Percentiles rank a stretch among this genome's conserved stretches.
phyloP scores from a whole-genome alignment of 148 eudicot species.

The Heliosperma pusillum region DNA sequence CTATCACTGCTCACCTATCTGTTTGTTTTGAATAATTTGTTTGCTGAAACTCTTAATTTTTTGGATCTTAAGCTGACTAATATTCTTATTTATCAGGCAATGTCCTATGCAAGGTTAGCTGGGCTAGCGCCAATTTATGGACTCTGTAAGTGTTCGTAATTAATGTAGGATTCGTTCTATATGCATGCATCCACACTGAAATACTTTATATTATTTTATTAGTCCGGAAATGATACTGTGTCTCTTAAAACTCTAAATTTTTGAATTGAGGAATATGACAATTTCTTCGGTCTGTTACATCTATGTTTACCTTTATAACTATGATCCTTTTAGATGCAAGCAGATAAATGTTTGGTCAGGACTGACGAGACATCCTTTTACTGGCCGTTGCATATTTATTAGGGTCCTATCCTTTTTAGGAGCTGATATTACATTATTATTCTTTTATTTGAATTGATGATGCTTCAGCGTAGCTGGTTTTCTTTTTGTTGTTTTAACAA shows the following conservation, averaged over 20 bases:
- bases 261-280: background rate
- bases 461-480: background rate
- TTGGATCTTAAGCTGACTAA: conserved; percentile 12
- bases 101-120: conserved; percentile 98
- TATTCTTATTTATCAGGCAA: conserved; percentile 53
- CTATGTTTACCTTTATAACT: background rate
- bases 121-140: conserved; percentile 97
- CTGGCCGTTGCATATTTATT: background rate
- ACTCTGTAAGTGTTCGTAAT: conserved; percentile 74
- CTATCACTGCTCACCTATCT: background rate
- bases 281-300: background rate
- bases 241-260: background rate
- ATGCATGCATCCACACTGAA: background rate
- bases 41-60: background rate
- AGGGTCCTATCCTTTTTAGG: background rate
- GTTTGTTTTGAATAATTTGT: background rate
- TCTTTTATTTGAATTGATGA: background rate
- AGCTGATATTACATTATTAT: conserved; percentile 3
- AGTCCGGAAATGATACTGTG: background rate
- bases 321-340: background rate
- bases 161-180: conserved; percentile 1
- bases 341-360: background rate
- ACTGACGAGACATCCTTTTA: background rate
- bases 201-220: conserved; percentile 1
- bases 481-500: conserved; percentile 15